phyloP scores from a whole-genome alignment of 2,329 filamentous ascomycete genomes.

The Diaporthe sp. region DNA sequence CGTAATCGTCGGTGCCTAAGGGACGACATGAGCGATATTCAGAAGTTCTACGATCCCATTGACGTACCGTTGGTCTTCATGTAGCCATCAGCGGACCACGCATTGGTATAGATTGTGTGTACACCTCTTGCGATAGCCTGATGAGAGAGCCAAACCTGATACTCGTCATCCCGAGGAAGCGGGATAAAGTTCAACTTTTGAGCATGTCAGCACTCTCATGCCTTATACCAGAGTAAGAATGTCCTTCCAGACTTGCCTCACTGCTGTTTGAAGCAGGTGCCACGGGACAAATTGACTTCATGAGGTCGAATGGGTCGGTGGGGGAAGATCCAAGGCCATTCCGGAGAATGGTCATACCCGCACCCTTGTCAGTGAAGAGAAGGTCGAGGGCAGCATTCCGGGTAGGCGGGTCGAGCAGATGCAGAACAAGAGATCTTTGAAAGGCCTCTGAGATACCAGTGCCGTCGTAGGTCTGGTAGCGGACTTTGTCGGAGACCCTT shows the following conservation, averaged over 20 bases:
- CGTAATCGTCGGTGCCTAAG: slow-evolving; percentile 46
- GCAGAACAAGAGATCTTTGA: slow-evolving; percentile 45
- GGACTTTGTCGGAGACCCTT: too few species aligned
- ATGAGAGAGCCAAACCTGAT: too few species aligned
- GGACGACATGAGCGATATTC: slow-evolving; percentile 33
- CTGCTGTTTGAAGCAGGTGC: too few species aligned
- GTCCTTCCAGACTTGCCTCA: too few species aligned
- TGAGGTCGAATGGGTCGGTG: slow-evolving; percentile 53
- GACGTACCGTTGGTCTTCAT: too few species aligned
- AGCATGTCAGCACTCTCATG: too few species aligned
- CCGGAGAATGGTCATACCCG: slow-evolving; percentile 58
- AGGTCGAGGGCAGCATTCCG: slow-evolving; percentile 56
- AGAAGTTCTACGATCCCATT: too few species aligned
- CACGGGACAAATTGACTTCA: slow-evolving; percentile 49
- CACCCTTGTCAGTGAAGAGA: slow-evolving; percentile 59
- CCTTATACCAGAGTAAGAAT: too few species aligned
- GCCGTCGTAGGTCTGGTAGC: slow-evolving; percentile 43
- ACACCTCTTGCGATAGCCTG: slow-evolving; percentile 42
- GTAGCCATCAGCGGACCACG: slow-evolving; percentile 35
- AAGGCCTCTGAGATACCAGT: slow-evolving; percentile 51
- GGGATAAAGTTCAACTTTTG: too few species aligned
- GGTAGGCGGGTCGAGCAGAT: slow-evolving; percentile 48
- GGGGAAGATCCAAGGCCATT: slow-evolving; percentile 59
- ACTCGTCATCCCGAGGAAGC: too few species aligned
- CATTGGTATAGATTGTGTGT: slow-evolving; percentile 52